Evolutionary conservation across 2,329 filamentous ascomycete genomes (phyloP).

Genomic region (Leptosphaerulina australis): DNA sequence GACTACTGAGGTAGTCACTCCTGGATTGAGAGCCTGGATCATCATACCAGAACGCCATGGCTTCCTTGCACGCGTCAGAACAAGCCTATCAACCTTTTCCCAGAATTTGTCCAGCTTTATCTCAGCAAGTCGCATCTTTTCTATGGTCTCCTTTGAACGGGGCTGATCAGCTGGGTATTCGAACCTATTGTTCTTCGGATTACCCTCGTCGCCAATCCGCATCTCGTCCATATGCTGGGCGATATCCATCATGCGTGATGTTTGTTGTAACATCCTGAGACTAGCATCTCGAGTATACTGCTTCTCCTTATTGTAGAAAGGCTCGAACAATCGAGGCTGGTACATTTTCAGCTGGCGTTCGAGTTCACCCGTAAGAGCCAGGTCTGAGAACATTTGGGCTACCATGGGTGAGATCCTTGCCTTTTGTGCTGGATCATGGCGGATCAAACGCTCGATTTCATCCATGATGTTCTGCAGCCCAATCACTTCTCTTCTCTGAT

Average conservation of each 20-base stretch:
- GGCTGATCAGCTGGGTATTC: conserved; percentile 57
- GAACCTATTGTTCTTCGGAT: conserved; percentile 52
- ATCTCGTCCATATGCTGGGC: conserved; percentile 13
- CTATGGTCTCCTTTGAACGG: conserved; percentile 54
- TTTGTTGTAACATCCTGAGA: conserved; percentile 45
- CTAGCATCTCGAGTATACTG: too few species aligned
- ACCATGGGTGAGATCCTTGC: conserved; percentile 50
- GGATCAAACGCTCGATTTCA: conserved; percentile 56
- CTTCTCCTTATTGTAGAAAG: too few species aligned
- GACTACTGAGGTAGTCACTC: conserved; percentile 6
- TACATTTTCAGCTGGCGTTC: conserved; percentile 55
- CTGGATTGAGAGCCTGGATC: conserved; percentile 29
- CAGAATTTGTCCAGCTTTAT: conserved; percentile 57
- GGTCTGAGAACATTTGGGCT: conserved; percentile 50
- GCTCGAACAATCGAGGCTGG: conserved; percentile 50
- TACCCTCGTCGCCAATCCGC: conserved; percentile 15
- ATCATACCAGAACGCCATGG: conserved; percentile 16
- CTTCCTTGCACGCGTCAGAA: conserved; percentile 2
- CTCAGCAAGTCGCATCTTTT: conserved; percentile 56
- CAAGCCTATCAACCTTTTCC: conserved; percentile 41
- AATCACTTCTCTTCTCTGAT: conserved; percentile 12
- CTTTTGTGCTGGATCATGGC: conserved; percentile 46
- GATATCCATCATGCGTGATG: conserved; percentile 38
- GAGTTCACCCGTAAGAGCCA: conserved; percentile 56
- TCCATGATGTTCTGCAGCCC: conserved; percentile 51